phyloP scores from a whole-genome alignment of 352 stramenopile species.

The Phytophthora megakarya region DNA sequence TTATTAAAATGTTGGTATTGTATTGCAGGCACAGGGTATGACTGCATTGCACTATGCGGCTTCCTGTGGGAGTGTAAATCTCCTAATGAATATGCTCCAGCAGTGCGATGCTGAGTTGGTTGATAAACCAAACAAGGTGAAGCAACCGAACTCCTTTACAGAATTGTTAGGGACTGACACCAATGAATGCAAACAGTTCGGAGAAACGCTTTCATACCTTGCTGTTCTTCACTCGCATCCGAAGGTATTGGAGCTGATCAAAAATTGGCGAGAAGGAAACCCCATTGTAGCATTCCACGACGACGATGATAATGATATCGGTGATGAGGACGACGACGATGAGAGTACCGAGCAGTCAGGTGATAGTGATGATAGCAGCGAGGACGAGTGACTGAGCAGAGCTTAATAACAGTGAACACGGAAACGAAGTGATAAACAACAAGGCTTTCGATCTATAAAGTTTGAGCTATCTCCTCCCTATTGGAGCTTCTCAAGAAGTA shows the following conservation, averaged over 20 bases:
- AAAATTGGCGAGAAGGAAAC: constrained; percentile 48
- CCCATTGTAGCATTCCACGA: constrained; percentile 33
- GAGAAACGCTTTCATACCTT: constrained; percentile 58
- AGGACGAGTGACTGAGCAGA: constrained; percentile 30
- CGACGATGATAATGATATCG: constrained; percentile 11
- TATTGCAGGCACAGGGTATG: constrained; percentile 64
- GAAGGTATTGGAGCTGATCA: constrained; percentile 43
- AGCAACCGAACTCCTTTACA: not conserved
- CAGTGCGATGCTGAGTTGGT: constrained; percentile 59
- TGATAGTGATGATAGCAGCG: constrained; percentile 27
- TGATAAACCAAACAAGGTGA: constrained; percentile 65
- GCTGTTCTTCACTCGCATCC: constrained; percentile 47
- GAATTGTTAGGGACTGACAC: not conserved
- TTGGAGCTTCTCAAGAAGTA: constrained; percentile 86
- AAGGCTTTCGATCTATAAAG: constrained; percentile 49
- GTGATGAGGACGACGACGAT: constrained; percentile 15
- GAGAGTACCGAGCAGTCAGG: constrained; percentile 18
- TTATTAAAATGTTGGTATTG: not conserved
- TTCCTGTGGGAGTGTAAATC: constrained; percentile 54
- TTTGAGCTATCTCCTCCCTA: constrained; percentile 40
- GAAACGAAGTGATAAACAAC: constrained; percentile 19
- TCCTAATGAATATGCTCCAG: constrained; percentile 70
- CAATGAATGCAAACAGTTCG: constrained; percentile 38
- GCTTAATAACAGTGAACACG: not conserved
- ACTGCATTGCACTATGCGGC: constrained; percentile 74